phyloP scores from a whole-genome alignment of 441 rosid genomes.

The Croton laevigatus region DNA sequence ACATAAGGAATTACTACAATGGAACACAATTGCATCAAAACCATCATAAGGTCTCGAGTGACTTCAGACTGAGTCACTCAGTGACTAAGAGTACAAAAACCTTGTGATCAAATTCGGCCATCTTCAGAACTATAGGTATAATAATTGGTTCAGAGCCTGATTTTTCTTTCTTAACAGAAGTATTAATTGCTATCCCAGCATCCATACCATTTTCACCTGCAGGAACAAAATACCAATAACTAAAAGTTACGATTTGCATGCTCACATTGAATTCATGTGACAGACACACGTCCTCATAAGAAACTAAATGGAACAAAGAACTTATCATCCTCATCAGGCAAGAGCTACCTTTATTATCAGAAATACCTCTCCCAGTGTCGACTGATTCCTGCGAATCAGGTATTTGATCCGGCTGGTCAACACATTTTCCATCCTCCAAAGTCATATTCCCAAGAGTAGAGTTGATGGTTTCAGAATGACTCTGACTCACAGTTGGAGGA shows the following conservation, averaged over 20 bases:
- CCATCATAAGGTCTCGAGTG: neutral
- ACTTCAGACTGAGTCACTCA: neutral
- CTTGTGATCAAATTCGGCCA: conserved; percentile 96
- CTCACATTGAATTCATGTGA: neutral
- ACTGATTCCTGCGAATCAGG: conserved; percentile 35
- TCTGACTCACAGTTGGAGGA: conserved; percentile 27
- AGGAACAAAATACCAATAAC: conserved; percentile 21
- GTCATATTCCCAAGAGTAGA: conserved; percentile 17
- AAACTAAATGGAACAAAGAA: conserved; percentile 1
- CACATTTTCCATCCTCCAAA: conserved; percentile 29
- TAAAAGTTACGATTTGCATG: neutral
- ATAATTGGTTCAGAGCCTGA: conserved; percentile 72
- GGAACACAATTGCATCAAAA: neutral
- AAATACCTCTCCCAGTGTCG: conserved; percentile 35
- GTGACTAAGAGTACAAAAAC: conserved; percentile 33
- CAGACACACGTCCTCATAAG: neutral
- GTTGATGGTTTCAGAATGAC: conserved; percentile 30
- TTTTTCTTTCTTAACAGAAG: conserved; percentile 47
- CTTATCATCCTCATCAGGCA: conserved; percentile 11
- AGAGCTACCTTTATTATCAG: conserved; percentile 41
- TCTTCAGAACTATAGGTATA: conserved; percentile 80
- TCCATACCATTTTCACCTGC: conserved; percentile 48
- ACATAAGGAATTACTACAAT: neutral
- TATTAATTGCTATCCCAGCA: conserved; percentile 28
- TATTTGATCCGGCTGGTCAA: conserved; percentile 37